Percentiles rank a stretch among this genome's conserved stretches.
Evolutionary conservation across 331 rosid genomes (phyloP).

Genomic region (Malus hybrid): DNA sequence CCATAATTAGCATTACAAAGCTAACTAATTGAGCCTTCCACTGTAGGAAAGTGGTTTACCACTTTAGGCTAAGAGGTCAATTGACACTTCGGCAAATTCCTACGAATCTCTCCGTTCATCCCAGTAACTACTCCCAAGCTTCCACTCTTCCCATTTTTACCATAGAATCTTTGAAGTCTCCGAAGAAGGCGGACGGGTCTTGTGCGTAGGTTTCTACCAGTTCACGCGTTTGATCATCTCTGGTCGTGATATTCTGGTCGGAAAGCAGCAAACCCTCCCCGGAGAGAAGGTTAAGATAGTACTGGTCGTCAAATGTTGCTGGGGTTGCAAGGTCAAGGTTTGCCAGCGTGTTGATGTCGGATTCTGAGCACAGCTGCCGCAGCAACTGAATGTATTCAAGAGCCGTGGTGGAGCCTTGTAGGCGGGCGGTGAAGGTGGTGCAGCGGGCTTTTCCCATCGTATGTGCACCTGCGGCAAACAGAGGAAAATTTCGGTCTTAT

Average conservation of each 20-base stretch:
- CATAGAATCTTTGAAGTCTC: constrained; percentile 68
- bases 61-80: not conserved
- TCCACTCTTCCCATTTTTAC: constrained; percentile 51
- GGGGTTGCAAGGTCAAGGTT: constrained; percentile 68
- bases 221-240: constrained; percentile 38
- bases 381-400: constrained; percentile 46
- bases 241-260: constrained; percentile 46
- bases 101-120: constrained; percentile 43
- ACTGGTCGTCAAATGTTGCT: constrained; percentile 69
- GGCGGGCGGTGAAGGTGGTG: constrained; percentile 47
- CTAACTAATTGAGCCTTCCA: not conserved
- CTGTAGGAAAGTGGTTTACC: not conserved
- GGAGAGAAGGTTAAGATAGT: constrained; percentile 55
- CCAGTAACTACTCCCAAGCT: constrained; percentile 29
- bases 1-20: not conserved
- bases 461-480: constrained; percentile 46
- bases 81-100: constrained; percentile 40
- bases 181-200: constrained; percentile 37
- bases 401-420: constrained; percentile 23
- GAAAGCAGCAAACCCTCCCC: constrained; percentile 74
- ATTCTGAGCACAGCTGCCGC: constrained; percentile 49
- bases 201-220: constrained; percentile 48
- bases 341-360: constrained; percentile 23
- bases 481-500: not conserved
- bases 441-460: constrained; percentile 86